Evolutionary conservation across 2,329 filamentous ascomycete species (phyloP).

Genomic region (Pochonia chlamydosporia): DNA sequence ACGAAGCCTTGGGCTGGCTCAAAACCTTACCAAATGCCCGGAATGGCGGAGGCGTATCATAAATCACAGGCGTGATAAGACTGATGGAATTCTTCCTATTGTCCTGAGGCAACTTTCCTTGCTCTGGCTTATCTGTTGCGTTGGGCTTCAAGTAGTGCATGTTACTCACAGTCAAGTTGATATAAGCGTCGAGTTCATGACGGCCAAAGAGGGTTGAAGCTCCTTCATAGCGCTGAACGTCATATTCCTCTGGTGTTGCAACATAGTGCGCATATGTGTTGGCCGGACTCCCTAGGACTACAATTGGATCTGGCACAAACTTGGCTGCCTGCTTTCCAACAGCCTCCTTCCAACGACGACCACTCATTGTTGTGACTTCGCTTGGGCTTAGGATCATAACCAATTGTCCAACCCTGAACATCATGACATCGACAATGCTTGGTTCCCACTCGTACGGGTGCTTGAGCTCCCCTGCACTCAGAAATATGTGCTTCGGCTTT

Average conservation of each 20-base stretch:
- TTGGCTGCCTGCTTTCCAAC: conserved; percentile 67
- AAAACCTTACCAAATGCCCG: conserved; percentile 66
- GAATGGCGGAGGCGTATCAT: conserved; percentile 61
- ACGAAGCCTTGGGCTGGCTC: conserved; percentile 45
- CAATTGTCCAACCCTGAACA: conserved; percentile 77
- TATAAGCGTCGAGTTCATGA: conserved; percentile 77
- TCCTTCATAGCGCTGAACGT: conserved; percentile 87
- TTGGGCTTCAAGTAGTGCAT: conserved; percentile 31
- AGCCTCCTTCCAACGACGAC: conserved; percentile 40
- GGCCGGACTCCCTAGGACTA: conserved; percentile 80
- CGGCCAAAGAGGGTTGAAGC: conserved; percentile 84
- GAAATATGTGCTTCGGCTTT: conserved; percentile 72
- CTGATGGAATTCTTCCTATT: conserved; percentile 67
- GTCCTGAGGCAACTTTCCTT: conserved; percentile 66
- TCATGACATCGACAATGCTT: conserved; percentile 85
- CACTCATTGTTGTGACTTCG: conserved; percentile 89
- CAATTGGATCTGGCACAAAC: conserved; percentile 53
- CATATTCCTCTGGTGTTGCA: conserved; percentile 73
- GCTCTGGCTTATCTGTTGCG: conserved; percentile 33
- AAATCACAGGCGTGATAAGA: conserved; percentile 75
- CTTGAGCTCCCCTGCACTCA: conserved; percentile 77
- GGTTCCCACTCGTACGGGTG: conserved; percentile 82
- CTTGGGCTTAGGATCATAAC: conserved; percentile 80
- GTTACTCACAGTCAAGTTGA: conserved; percentile 71
- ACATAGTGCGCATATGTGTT: conserved; percentile 88